Conservation (phyloP, 1,284 basidiomycete species). For the Naganishia liquefaciens region DNA sequence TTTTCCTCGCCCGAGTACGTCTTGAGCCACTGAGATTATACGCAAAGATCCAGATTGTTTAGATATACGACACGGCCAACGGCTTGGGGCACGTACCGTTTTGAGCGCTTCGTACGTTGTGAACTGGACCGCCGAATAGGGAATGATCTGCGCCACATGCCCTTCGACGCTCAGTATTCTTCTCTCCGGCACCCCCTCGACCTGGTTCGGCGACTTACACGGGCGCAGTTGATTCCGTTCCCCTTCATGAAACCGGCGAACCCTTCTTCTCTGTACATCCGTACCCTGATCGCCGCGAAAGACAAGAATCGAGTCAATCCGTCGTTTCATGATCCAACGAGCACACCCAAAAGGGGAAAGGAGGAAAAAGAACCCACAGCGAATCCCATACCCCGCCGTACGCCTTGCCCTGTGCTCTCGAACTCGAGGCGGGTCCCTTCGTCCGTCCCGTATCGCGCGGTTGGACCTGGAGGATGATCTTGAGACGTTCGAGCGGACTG, state of each 20-base stretch:
- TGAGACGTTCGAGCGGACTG: conserved; percentile 83
- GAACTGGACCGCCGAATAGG: conserved; percentile 82
- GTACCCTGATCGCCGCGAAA: conserved; percentile 40
- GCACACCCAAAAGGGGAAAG: background rate
- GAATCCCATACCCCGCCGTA: conserved; percentile 82
- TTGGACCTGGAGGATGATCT: conserved; percentile 83
- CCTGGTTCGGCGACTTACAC: conserved; percentile 51
- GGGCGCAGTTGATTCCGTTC: conserved; percentile 84
- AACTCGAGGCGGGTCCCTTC: conserved; percentile 60
- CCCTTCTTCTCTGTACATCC: conserved; percentile 93
- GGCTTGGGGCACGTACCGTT: conserved; percentile 58
- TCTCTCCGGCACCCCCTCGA: too few species aligned
- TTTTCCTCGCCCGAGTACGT: conserved; percentile 62
- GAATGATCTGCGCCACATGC: conserved; percentile 44
- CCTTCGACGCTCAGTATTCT: too few species aligned
- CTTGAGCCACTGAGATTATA: conserved; percentile 30
- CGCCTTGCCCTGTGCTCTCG: conserved; percentile 57
- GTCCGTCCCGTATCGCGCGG: conserved; percentile 57
- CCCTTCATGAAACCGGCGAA: conserved; percentile 85
- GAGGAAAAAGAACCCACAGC: conserved; percentile 49
- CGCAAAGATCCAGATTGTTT: too few species aligned
- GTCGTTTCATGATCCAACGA: too few species aligned
- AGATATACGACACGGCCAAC: too few species aligned
- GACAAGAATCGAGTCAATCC: conserved; percentile 31
- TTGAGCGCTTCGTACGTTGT: conserved; percentile 81